Percentiles rank a stretch among this genome's conserved stretches.
phyloP scores from a whole-genome alignment of 306 rosid species.

The Arachis stenosperma region DNA sequence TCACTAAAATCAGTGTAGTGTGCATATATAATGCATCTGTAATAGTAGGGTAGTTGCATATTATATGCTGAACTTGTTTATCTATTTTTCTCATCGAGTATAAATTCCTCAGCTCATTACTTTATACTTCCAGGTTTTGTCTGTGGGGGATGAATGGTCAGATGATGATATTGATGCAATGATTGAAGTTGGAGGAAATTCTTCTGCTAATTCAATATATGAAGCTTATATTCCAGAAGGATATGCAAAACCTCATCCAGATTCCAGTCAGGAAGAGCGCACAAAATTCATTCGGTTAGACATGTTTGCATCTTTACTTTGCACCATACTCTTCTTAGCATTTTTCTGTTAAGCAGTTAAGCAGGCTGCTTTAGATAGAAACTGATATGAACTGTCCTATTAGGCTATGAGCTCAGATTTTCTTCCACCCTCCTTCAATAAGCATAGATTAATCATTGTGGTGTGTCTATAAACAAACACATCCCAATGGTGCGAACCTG shows the following conservation, averaged over 20 bases:
- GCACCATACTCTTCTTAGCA: background rate
- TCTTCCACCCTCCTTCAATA: background rate
- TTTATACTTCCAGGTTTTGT: slow-evolving; percentile 66
- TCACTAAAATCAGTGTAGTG: background rate
- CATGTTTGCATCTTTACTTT: slow-evolving; percentile 20
- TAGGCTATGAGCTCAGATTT: background rate
- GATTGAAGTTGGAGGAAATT: slow-evolving; percentile 94
- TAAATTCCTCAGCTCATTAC: slow-evolving; percentile 19
- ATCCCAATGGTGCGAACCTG: slow-evolving; percentile 3
- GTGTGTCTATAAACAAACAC: too few species aligned
- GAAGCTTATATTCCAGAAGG: slow-evolving; percentile 90
- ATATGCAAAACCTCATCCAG: slow-evolving; percentile 73
- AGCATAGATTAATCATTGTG: background rate
- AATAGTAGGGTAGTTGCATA: slow-evolving; percentile 12
- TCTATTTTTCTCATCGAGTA: background rate
- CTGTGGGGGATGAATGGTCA: slow-evolving; percentile 97
- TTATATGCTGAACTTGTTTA: slow-evolving; percentile 15
- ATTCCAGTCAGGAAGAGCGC: slow-evolving; percentile 76
- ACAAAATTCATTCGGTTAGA: slow-evolving; percentile 79
- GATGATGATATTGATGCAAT: slow-evolving; percentile 81
- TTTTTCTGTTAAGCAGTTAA: background rate
- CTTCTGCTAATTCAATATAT: slow-evolving; percentile 87
- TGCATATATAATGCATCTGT: background rate
- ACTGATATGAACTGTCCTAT: background rate
- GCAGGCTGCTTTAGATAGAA: background rate